A percentile compares a stretch with the other conserved stretches of the same genome.
phyloP scores from a whole-genome alignment of 2,329 filamentous ascomycete genomes.

The Coniella vitis region DNA sequence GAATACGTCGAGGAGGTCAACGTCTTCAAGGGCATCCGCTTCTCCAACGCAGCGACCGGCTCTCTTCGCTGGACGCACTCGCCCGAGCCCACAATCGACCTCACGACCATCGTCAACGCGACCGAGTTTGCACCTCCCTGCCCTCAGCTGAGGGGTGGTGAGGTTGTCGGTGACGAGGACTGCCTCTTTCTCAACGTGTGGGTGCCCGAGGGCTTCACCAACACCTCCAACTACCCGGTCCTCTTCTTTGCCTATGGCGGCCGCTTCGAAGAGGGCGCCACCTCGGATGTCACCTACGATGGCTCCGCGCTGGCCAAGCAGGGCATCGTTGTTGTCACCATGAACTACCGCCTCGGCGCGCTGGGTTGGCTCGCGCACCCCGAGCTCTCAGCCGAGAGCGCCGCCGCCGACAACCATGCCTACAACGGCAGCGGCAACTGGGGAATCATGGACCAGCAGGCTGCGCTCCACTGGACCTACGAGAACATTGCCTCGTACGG shows the following conservation, averaged over 20 bases:
- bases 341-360: slow-evolving; percentile 70
- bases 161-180: slow-evolving; percentile 44
- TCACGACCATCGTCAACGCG: slow-evolving; percentile 6
- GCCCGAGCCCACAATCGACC: slow-evolving; percentile 12
- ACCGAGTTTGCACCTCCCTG: slow-evolving; percentile 1
- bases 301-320: slow-evolving; percentile 51
- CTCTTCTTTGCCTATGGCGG: slow-evolving; percentile 37
- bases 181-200: slow-evolving; percentile 64
- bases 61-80: slow-evolving; percentile 17
- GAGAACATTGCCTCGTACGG: slow-evolving; percentile 60
- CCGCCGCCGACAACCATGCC: background rate
- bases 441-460: slow-evolving; percentile 63
- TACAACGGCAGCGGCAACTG: slow-evolving; percentile 48
- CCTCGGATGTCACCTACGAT: slow-evolving; percentile 39
- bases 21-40: slow-evolving; percentile 23
- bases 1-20: slow-evolving; percentile 19
- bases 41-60: slow-evolving; percentile 17
- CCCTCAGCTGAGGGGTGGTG: background rate
- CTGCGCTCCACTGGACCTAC: slow-evolving; percentile 63
- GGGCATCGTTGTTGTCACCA: slow-evolving; percentile 62
- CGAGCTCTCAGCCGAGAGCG: slow-evolving; percentile 34
- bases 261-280: slow-evolving; percentile 38
- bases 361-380: slow-evolving; percentile 64
- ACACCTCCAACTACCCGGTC: slow-evolving; percentile 32
- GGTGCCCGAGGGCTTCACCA: slow-evolving; percentile 47